These are phyloP conservation scores for Flaveria ramosissima DNA, from an alignment of 129 eudicot species.

Conservation along the genomic window DNA sequence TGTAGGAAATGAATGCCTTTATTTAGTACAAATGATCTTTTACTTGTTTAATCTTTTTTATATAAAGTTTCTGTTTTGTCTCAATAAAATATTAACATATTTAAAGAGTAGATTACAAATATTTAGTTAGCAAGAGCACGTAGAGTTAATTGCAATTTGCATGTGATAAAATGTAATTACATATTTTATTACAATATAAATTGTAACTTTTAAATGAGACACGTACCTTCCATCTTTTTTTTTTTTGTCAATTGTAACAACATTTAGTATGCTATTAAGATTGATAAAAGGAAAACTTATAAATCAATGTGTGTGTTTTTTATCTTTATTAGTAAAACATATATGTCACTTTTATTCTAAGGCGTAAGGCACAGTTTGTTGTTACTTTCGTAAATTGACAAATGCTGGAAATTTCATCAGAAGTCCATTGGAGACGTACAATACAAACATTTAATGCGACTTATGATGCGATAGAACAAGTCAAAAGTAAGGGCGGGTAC, in stretches of 20 bases:
- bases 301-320: too few species aligned
- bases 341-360: too few species aligned
- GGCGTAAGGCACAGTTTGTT: too few species aligned
- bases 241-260: too few species aligned
- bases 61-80: neutral
- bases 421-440: neutral
- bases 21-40: neutral
- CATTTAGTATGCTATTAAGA: too few species aligned
- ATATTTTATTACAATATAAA: neutral
- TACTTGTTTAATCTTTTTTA: neutral
- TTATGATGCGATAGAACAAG: neutral
- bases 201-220: neutral
- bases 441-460: neutral
- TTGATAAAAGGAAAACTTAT: too few species aligned
- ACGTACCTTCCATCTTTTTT: neutral
- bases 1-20: conserved; percentile 1
- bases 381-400: neutral
- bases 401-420: neutral
- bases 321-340: too few species aligned
- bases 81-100: neutral
- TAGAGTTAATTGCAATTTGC: neutral
- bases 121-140: neutral
- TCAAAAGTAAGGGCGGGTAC: neutral
- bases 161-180: neutral
- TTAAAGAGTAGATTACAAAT: neutral